Conservation (phyloP, 768 basidiomycete genomes). For the Phallus indusiatus region DNA sequence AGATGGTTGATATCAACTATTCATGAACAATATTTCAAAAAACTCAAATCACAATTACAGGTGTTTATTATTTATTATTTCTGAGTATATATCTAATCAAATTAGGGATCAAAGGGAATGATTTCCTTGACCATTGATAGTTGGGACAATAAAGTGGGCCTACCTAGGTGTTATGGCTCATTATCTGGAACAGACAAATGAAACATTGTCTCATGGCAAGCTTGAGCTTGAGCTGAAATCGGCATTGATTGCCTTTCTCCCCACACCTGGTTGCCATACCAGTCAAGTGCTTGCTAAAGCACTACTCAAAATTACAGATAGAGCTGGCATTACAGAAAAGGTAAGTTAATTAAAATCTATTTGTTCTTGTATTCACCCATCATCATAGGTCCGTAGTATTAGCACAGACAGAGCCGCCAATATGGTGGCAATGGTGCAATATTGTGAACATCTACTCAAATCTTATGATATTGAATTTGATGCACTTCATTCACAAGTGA, state of each 20-base stretch:
- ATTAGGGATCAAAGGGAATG: background rate
- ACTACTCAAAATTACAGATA: background rate
- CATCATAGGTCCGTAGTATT: too few species aligned
- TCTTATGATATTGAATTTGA: background rate
- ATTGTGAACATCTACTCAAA: background rate
- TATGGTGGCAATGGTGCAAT: background rate
- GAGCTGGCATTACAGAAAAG: background rate
- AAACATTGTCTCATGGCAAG: background rate
- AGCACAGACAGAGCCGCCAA: background rate
- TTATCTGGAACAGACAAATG: background rate
- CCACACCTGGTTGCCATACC: background rate
- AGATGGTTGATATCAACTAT: conserved; percentile 20
- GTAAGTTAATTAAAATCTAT: background rate
- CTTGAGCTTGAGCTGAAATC: background rate
- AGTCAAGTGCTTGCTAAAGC: background rate
- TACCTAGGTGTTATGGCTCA: background rate
- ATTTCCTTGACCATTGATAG: background rate
- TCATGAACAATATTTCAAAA: conserved; percentile 17
- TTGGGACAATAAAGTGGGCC: background rate
- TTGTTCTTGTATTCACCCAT: too few species aligned
- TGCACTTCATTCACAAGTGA: background rate
- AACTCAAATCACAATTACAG: conserved; percentile 16
- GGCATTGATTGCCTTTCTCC: background rate
- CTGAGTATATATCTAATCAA: background rate
- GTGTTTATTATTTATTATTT: conserved; percentile 9